Evolutionary conservation across 176 grass and related monocot species (phyloP), one percentile per base, ranked within the genome.

Genomic region (Neostapfia colusana): DNA sequence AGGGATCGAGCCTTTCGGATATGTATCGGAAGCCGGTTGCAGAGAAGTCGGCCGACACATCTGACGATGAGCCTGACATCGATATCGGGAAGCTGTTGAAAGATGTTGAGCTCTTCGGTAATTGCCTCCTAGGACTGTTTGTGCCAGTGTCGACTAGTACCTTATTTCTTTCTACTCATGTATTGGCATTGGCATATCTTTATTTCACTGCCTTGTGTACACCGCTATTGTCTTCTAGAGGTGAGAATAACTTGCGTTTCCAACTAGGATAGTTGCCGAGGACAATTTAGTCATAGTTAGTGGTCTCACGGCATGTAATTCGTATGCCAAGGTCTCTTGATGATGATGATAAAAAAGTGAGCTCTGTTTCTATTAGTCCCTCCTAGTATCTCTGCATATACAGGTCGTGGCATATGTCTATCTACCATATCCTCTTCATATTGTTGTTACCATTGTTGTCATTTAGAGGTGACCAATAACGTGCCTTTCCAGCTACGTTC

Each of bases 61-160:
- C 88, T 39, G 94, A 97, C 20, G 85, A 79, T 13, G 91, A 93
- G 74, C 82, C 88, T 89, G 78, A 91, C 37, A 88, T 93, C 49
- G 90, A 97, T 76, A 89, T 97, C 31, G 80, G 65, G 34, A 97
- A 89, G 79, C 35, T 97, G 61, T 58, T 97, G 55, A 89, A 97
- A 77, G 90, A 91, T 72, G 88, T 97, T 28, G 85, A 97, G 75
- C 83, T 91, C 69, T 85, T 97, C 34, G 88, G 94, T 97, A 88
- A 81, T 87, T 39, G 50, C 27, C n/a, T n/a, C 60, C 26, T 81
- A 57, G 10, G 48, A 20, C 12, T 58, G 25, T 28, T 50, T 37
- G 8, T 77, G 3, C 40, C 26, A 60, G 17, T 13, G 37, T 25
- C 55, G 9, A 28, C 12, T 73, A 4, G 24, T 76, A 26, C 67